phyloP scores from a whole-genome alignment of 805 yeast genomes.

The Ogataea zsoltii region DNA sequence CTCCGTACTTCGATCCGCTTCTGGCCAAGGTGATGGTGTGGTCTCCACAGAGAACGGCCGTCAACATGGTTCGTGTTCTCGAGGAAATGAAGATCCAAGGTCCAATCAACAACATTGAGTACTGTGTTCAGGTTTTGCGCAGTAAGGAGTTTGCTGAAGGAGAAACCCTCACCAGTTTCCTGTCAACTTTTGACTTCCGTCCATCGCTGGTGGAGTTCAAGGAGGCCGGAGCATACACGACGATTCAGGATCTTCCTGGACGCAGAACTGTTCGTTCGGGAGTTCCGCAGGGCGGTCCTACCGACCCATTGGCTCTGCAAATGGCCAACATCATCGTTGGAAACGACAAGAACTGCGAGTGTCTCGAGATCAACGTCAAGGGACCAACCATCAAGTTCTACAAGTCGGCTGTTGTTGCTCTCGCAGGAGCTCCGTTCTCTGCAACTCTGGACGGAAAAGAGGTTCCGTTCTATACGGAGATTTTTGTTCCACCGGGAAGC shows the following conservation, averaged over 20 bases:
- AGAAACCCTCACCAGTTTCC: conserved; percentile 79
- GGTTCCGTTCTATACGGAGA: conserved; percentile 69
- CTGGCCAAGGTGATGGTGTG: conserved; percentile 95
- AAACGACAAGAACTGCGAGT: conserved; percentile 77
- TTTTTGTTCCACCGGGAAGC: conserved; percentile 71
- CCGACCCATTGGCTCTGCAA: conserved; percentile 90
- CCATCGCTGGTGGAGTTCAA: conserved; percentile 84
- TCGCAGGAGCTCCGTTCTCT: conserved; percentile 81
- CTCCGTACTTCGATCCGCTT: conserved; percentile 95
- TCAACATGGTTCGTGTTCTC: conserved; percentile 73
- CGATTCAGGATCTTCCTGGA: conserved; percentile 95
- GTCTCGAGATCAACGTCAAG: conserved; percentile 80
- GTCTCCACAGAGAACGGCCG: conserved; percentile 84
- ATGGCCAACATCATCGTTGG: conserved; percentile 91
- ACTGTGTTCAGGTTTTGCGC: conserved; percentile 77
- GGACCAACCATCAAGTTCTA: conserved; percentile 91
- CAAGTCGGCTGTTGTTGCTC: conserved; percentile 71
- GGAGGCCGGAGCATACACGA: conserved; percentile 91
- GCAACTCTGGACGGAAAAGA: conserved; percentile 62
- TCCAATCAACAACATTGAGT: conserved; percentile 85
- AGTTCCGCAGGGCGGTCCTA: conserved; percentile 98
- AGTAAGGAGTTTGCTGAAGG: conserved; percentile 82
- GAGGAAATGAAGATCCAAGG: conserved; percentile 85
- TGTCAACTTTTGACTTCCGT: conserved; percentile 73
- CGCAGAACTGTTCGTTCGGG: conserved; percentile 86